phyloP scores from a whole-genome alignment of 805 yeast species.

The Ogataea chonburiensis region DNA sequence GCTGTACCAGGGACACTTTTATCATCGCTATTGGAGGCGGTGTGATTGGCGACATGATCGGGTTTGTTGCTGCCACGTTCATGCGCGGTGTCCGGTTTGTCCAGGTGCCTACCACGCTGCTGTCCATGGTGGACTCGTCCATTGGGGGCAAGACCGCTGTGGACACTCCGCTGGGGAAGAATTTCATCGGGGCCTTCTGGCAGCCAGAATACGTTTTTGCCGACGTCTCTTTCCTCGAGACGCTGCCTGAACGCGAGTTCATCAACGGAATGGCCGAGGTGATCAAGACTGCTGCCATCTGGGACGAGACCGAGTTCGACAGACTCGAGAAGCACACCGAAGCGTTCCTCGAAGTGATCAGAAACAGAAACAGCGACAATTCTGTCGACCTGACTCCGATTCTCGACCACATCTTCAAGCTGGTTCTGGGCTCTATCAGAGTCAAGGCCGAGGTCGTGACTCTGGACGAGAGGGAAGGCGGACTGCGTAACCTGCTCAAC shows the following conservation, averaged over 20 bases:
- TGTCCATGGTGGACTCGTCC: conserved; percentile 97
- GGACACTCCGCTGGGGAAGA: conserved; percentile 94
- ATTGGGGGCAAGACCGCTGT: conserved; percentile 99
- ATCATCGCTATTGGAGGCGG: conserved; percentile 97
- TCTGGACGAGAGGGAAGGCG: conserved; percentile 92
- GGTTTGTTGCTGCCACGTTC: conserved; percentile 98
- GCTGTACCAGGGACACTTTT: conserved; percentile 95
- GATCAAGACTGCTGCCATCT: conserved; percentile 95
- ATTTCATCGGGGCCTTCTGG: conserved; percentile 96
- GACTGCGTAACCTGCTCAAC: conserved; percentile 85
- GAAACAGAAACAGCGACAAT: conserved; percentile 40
- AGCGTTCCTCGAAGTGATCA: conserved; percentile 65
- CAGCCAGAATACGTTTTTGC: conserved; percentile 88
- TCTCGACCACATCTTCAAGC: conserved; percentile 67
- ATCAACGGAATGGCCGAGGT: conserved; percentile 99
- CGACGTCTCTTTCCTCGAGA: conserved; percentile 81
- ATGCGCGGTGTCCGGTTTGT: conserved; percentile 96
- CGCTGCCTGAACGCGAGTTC: conserved; percentile 90
- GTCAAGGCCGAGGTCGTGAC: conserved; percentile 96
- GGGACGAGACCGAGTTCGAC: conserved; percentile 87
- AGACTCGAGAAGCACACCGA: conserved; percentile 78
- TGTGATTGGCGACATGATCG: conserved; percentile 98
- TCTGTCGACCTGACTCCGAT: conserved; percentile 66
- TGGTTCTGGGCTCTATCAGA: conserved; percentile 80
- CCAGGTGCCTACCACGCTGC: conserved; percentile 89